Base-by-base conservation (phyloP, 805 yeast species). In the Metschnikowia bowlesiae region DNA sequence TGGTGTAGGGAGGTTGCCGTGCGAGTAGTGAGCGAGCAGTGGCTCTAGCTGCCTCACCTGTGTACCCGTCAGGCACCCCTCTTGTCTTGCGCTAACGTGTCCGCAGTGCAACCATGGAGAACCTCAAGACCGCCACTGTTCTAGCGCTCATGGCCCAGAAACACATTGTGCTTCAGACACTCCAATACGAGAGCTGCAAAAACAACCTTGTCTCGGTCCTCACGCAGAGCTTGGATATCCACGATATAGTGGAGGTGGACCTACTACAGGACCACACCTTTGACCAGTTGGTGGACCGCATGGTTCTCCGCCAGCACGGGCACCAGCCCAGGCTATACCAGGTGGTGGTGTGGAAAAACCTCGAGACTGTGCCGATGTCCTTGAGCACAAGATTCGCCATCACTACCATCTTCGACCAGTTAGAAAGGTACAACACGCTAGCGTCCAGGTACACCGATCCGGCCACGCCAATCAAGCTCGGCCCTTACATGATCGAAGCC, bases 271-370 rank as follows among this genome's bases (percentile, higher is more conserved):
- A 44, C 31, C 50, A 50, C 14, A 48, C 44, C 18, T 53, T 50
- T 28, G 45, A 29, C 2, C 44, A 39, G 37, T 38, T 55, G 30
- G 51, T 42, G 8, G 40, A 47, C 22, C 33, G 45, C 18, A 56
- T 56, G 59, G 54, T 52, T 22, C 41, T n/a, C 9, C 28, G 43
- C 14, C 37, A 28, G 16, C 48, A 53, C 26, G 54, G 53, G 1
- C 29, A 22, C 2, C 33, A 30, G 39, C 57, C 57, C 14, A 32
- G 26, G n/a, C 45, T 57, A 8, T 48, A 52, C 28, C 38, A 36
- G n/a, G 50, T 54, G 18, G 53, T 57, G 14, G 42, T 57, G 18
- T 57, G 61, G 61, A 46, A 48, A 10, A 53, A 57, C 38, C 49
- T 57, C 3, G 61, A 57, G 40, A 29, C n/a, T n/a, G 34, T 48